These are phyloP conservation scores for Emmonsiellopsis sp. DNA, from an alignment of 2,329 filamentous ascomycete genomes.

Conservation along the genomic window DNA sequence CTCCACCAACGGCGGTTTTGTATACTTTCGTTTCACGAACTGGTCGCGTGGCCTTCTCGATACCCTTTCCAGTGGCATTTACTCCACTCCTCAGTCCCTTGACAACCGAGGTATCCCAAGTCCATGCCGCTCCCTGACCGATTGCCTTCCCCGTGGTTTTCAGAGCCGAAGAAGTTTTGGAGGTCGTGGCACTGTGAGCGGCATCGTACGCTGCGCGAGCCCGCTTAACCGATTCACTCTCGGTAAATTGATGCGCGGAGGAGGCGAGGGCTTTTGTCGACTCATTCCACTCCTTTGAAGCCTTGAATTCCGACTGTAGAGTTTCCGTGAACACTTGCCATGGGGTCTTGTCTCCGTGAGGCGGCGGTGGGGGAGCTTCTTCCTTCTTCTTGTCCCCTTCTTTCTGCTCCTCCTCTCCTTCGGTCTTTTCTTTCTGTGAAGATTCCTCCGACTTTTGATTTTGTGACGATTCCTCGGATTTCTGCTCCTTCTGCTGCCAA, in stretches of 20 bases:
- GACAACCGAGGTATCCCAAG: slow-evolving; percentile 89
- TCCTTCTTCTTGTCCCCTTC: slow-evolving; percentile 52
- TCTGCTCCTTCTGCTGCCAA: slow-evolving; percentile 29
- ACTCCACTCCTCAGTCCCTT: slow-evolving; percentile 85
- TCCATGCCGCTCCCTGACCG: slow-evolving; percentile 88
- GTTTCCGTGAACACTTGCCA: slow-evolving; percentile 99
- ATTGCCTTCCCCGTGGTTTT: slow-evolving; percentile 79
- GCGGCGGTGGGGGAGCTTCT: slow-evolving; percentile 70
- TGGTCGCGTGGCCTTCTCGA: slow-evolving; percentile 92
- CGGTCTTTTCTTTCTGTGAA: slow-evolving; percentile 38
- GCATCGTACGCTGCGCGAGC: slow-evolving; percentile 80
- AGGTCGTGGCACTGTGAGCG: slow-evolving; percentile 72
- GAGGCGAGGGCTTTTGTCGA: slow-evolving; percentile 90
- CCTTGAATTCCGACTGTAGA: slow-evolving; percentile 86
- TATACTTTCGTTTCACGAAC: slow-evolving; percentile 90
- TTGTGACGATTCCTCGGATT: slow-evolving; percentile 33
- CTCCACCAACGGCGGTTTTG: slow-evolving; percentile 56
- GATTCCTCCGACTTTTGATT: slow-evolving; percentile 25
- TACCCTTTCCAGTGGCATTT: slow-evolving; percentile 70
- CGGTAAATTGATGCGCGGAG: slow-evolving; percentile 80
- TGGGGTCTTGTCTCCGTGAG: slow-evolving; percentile 94
- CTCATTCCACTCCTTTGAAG: slow-evolving; percentile 98
- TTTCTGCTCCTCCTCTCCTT: slow-evolving; percentile 37
- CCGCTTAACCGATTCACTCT: slow-evolving; percentile 81
- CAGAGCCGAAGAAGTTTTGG: slow-evolving; percentile 67